Evolutionary conservation across 192 early-diverging fungal species (phyloP).

Genomic region (Coemansia sp.): DNA sequence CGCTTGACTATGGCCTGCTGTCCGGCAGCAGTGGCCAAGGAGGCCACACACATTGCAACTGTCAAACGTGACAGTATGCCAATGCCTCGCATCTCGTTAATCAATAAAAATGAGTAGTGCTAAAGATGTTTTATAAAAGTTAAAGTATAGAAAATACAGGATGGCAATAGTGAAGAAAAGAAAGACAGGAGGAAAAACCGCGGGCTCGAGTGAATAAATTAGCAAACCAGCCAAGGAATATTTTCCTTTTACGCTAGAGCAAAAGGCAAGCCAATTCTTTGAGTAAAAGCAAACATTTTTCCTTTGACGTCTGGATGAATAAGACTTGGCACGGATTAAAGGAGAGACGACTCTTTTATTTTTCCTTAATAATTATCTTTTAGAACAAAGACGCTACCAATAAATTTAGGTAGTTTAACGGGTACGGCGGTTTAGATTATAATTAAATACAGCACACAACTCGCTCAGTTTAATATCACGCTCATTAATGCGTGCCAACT

Average conservation of each 20-base stretch:
- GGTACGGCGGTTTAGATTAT: no score
- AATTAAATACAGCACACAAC: no score
- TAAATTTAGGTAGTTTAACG: neutral
- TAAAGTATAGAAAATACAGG: slow-evolving; percentile 3
- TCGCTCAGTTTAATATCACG: no score
- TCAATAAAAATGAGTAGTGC: neutral
- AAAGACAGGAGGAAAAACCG: neutral
- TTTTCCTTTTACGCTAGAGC: neutral
- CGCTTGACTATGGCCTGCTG: slow-evolving; percentile 36
- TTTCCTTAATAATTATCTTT: neutral
- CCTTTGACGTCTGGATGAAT: neutral
- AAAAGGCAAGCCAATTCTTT: neutral
- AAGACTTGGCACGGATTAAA: neutral
- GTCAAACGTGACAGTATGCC: slow-evolving; percentile 8
- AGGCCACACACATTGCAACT: slow-evolving; percentile 9
- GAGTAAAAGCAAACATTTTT: neutral
- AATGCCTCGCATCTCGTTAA: slow-evolving; percentile 1
- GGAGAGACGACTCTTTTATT: neutral
- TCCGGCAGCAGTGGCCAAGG: slow-evolving; percentile 32
- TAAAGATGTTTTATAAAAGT: neutral
- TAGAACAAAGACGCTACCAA: neutral
- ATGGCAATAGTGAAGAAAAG: neutral
- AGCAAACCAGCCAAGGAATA: no score
- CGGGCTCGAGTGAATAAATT: neutral
- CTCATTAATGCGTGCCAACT: neutral